Evolutionary conservation across 805 yeast species (phyloP), one percentile per base, ranked within the genome.

Genomic region (Suhomyces kilbournensis): DNA sequence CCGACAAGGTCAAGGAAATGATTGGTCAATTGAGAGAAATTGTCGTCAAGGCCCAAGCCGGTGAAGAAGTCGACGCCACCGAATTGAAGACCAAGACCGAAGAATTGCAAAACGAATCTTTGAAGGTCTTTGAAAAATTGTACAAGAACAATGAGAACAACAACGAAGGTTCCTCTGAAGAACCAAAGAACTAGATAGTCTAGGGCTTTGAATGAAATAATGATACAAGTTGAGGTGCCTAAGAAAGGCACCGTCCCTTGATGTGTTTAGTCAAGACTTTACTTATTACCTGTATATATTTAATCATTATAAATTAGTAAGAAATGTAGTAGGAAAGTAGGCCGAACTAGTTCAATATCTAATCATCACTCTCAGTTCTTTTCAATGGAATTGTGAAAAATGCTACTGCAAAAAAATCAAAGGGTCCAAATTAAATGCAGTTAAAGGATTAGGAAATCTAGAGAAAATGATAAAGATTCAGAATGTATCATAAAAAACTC

Each of bases 51-150:
- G 86, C 83, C 39, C 84, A 80, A 71, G 72, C 83, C 48, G 83
- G 85, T 67, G 79, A 79, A 57, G 86, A 80, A 69, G 85, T 84
- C 60, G 79, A 81, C 63, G 73, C 82, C 56, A 77, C 81, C 61
- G 82, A 78, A 61, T 78, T 88, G 72, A 86, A 86, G 80, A 74
- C 82, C 61, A 81, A 84, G 80, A 83, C 89, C 60, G 90, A 86
- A 59, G 88, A 83, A 65, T 77, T 88, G 70, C 92, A 88, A 76
- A 82, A 76, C 64, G 80, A 86, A 62, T 84, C 93, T 15, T 79
- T 88, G 77, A 84, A 85, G 71, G 80, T 88, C 60, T 87, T 88
- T 68, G 90, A 85, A 74, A 83, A 86, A 78, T 74, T 84, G 67
- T 57, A 57, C 60, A 57, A 57, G 60, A 57, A 57, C 58, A 57